Base-by-base conservation (phyloP, 345 rosid genomes). In the Erysimum cheiranthoides region DNA sequence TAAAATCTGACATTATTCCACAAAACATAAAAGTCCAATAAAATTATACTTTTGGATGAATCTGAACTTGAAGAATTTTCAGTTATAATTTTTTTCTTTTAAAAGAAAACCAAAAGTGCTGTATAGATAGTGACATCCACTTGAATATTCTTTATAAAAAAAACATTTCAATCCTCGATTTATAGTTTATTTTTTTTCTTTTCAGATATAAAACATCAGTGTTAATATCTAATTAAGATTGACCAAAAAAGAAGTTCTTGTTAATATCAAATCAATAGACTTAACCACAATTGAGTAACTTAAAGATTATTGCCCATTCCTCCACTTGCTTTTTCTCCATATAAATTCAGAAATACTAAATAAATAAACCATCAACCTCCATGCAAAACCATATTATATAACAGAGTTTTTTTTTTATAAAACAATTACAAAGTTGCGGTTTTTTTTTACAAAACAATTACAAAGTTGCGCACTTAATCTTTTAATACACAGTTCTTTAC, bases 1-100 rank as follows among this genome's bases (percentile, higher is more conserved):
- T 5, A 66, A 47, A 3, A 10, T 70, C 80, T 70, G 76, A 77
- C 76, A 77, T 63, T 70, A 45, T 77, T 77, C 80, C 76, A 70
- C 76, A 56, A 45, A 35, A 36, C 66, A 54, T 45, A 70, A 38
- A 70, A 63, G 21, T 63, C 71, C 76, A 77, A 70, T 61, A 8
- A 39, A 60, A 57, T 32, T 39, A 7, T 40, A 50, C 68, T 74
- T 68, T 76, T 68, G 50, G 63, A 76, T 34, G 69, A 66, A 39
- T 60, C 12, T 32, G 4, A 59, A 32, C 18, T 43, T 21, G 38
- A 38, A 8, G 27, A 58, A 47, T 35, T 66, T n/a, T 65, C 28
- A 36, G 31, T 67, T 66, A 28, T 5, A 14, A 6, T 8, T 35
- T 25, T 27, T 53, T 28, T 17, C 34, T n/a, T 28, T 35, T n/a